phyloP scores from a whole-genome alignment of 2,329 filamentous ascomycete species.

The Ascosphaera apis region DNA sequence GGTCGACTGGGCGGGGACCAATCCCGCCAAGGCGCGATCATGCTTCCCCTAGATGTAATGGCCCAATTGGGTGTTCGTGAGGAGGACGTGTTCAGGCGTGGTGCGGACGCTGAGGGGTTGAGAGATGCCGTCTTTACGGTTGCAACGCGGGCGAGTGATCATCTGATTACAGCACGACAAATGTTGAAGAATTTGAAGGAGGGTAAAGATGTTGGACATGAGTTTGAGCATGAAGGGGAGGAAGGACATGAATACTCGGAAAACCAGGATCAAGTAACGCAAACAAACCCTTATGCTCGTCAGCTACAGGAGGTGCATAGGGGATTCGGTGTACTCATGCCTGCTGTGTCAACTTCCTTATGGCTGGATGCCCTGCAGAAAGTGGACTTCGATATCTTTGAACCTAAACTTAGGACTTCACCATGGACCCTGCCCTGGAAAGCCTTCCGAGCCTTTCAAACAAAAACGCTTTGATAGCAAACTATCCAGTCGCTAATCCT shows the following conservation, averaged over 20 bases:
- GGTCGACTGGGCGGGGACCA: constrained; percentile 17
- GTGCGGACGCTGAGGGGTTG: constrained; percentile 54
- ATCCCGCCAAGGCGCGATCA: constrained; percentile 38
- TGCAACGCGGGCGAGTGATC: constrained; percentile 83
- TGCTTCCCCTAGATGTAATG: constrained; percentile 78
- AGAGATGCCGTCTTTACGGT: constrained; percentile 80
- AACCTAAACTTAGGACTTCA: constrained; percentile 36
- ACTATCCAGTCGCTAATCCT: no score
- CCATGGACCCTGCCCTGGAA: constrained; percentile 79
- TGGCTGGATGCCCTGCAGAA: constrained; percentile 61
- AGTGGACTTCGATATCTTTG: constrained; percentile 62
- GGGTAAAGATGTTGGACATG: constrained; percentile 55
- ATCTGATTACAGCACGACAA: constrained; percentile 77
- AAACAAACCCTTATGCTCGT: constrained; percentile 5
- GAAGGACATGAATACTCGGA: constrained; percentile 35
- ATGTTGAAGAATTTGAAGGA: constrained; percentile 65
- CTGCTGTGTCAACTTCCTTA: constrained; percentile 51
- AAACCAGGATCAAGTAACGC: constrained; percentile 17
- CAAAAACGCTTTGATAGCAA: constrained; percentile 29
- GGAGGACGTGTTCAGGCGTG: constrained; percentile 69
- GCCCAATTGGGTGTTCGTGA: constrained; percentile 57
- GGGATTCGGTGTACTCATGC: constrained; percentile 60
- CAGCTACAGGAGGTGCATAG: constrained; percentile 33
- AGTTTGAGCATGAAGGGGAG: constrained; percentile 70
- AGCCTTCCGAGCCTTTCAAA: constrained; percentile 37